Evolutionary conservation across 1,284 basidiomycete genomes (phyloP), one percentile per base, ranked within the genome.

Genomic region (Boletellus deceptivus): DNA sequence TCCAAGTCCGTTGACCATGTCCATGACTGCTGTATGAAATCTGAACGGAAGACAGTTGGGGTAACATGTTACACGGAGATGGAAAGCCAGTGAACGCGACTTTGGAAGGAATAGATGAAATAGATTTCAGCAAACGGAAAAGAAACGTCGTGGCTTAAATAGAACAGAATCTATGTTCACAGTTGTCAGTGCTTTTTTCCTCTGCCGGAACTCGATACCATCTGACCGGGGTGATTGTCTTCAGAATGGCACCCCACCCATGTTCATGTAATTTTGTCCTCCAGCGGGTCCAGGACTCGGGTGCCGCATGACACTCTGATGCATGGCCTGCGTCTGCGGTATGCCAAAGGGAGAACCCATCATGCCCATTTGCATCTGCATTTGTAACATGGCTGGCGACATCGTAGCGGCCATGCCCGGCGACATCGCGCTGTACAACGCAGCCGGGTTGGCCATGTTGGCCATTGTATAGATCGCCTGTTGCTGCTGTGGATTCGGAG

Each of bases 241-340:
- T 65, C 49, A 71, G 48, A 59, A 66, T 20, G 65, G 70, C 62
- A 74, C 73, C 17, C 72, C 69, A 44, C 72, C 70, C 69, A 79
- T 79, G 61, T 70, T 72, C 72, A 82, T 78, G 66, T 79, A 84
- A 44, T 75, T 77, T 65, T 84, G 82, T 47, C 72, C 73, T 22
- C 67, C 65, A 48, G 73, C 61, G 14, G 81, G 83, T 16, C 75
- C 78, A 16, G 87, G 86, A 62, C 84, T 89, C 7, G 86, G 78
- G 64, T 89, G 83, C 52, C 87, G 80, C 84, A 90, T 83, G 50
- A 89, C 84, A 59, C 84, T 88, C 62, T 89, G 80, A 45, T 83
- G 86, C 81, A 89, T 86, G n/a, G 84, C 79, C 55, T 85, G 84
- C 20, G 77, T 74, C 57, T 80, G 75, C 31, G 74, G 71, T 43